These are phyloP conservation scores for Scenedesmus sp. DNA, from an alignment of 163 green algal species.

Conservation along the genomic window DNA sequence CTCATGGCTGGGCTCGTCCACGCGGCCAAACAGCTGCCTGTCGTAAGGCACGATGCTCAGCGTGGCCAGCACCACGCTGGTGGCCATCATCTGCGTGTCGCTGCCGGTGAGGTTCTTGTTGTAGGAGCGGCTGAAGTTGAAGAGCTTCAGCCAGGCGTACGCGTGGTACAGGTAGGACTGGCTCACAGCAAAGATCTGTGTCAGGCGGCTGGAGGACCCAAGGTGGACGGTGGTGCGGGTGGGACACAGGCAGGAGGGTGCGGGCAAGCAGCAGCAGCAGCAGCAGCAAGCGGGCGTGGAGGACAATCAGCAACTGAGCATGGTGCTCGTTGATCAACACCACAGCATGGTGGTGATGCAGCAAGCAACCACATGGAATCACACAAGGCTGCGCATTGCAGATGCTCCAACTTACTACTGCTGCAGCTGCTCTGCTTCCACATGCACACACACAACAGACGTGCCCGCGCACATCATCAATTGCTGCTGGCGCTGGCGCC, in stretches of 20 bases:
- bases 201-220: slow-evolving; percentile 95
- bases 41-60: slow-evolving; percentile 94
- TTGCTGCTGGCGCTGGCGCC: background rate
- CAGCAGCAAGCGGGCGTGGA: too few relatives aligned
- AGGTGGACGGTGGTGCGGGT: background rate
- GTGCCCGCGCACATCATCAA: background rate
- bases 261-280: background rate
- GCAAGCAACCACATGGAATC: too few relatives aligned
- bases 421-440: too few relatives aligned
- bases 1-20: slow-evolving; percentile 69
- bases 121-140: slow-evolving; percentile 86
- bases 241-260: background rate
- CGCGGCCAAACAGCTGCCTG: slow-evolving; percentile 57
- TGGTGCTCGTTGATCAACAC: too few relatives aligned
- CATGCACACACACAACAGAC: background rate
- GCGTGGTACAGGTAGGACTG: slow-evolving; percentile 94
- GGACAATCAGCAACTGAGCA: too few relatives aligned
- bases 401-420: too few relatives aligned
- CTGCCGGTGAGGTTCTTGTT: slow-evolving; percentile 89
- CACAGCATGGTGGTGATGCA: too few relatives aligned
- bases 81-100: slow-evolving; percentile 86
- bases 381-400: too few relatives aligned
- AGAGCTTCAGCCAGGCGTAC: slow-evolving; percentile 96
- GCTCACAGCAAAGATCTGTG: slow-evolving; percentile 98
- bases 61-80: slow-evolving; percentile 85